Base-by-base conservation (phyloP, 257 asterid species). In the Euphrasia confusa region DNA sequence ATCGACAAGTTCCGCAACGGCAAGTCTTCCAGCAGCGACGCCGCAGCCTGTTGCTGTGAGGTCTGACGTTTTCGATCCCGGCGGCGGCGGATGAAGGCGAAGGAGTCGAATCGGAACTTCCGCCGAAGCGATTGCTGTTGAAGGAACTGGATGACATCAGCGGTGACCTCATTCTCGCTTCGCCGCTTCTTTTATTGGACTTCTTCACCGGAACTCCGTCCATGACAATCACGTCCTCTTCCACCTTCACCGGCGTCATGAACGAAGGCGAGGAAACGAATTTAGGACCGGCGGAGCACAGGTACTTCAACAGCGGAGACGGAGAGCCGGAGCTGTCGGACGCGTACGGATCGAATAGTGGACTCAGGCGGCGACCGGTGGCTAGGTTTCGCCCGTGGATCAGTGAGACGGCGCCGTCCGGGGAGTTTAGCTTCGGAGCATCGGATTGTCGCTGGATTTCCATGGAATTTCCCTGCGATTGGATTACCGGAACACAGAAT, bases 211-310 rank as follows among this genome's bases (percentile, higher is more conserved):
- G 83, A 76, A 86, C 77, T 61, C 95, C 94, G 71, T 86, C 94
- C 91, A 86, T 86, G 26, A 89, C 91, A 47, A 86, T 69, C 48
- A 84, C 95, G 50, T 82, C 95, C 74, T 89, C 95, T 83, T 84
- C 91, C 10, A 78, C 75, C 72, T 82, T 84, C 75, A 42, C 48
- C 48, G 48, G 48, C 48, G 48, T 42, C 13, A 4, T 42, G 48
- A 75, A 75, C 60, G 67, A 32, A 52, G 80, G 68, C 50, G 77
- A 48, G 14, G 76, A 71, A 40, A 12, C 45, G 71, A 52, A 49
- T 42, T 74, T 33, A 44, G 74, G 54, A 76, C 53, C 60, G 58
- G 68, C 68, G 71, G 79, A 65, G 83, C 81, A 44, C 14, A 70
- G 75, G 63, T 67, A 73, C 54, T 73, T 79, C 75, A 74, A 58